Conservation (phyloP, 805 yeast species). For the Teunomyces aglyptinius region DNA sequence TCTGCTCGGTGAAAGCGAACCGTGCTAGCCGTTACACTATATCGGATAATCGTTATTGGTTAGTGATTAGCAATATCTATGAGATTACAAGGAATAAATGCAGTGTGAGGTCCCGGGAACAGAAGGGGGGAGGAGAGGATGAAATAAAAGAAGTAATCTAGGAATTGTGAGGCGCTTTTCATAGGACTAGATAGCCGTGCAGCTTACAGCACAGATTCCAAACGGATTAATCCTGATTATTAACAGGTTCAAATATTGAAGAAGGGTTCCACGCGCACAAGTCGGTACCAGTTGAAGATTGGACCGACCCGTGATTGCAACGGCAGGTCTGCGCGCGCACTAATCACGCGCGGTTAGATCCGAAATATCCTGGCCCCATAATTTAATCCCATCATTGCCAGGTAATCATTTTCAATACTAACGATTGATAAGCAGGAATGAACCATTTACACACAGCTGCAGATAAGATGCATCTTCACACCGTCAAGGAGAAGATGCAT, state of each 20-base stretch:
- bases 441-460: constrained; percentile 3
- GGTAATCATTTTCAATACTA: neutral
- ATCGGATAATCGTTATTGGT: constrained; percentile 8
- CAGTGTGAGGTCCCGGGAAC: too few relatives aligned
- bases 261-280: too few relatives aligned
- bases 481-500: neutral
- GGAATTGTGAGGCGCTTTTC: too few relatives aligned
- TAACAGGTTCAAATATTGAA: too few relatives aligned
- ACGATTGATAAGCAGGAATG: neutral
- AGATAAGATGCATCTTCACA: constrained; percentile 1
- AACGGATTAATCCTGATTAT: too few relatives aligned
- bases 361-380: constrained; percentile 4
- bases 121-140: too few relatives aligned
- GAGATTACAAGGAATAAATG: neutral
- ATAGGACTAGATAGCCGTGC: too few relatives aligned
- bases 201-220: too few relatives aligned
- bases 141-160: too few relatives aligned
- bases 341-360: constrained; percentile 2
- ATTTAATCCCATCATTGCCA: constrained; percentile 1
- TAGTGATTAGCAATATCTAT: neutral
- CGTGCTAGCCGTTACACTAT: constrained; percentile 49
- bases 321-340: constrained; percentile 1
- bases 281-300: too few relatives aligned
- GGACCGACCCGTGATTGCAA: neutral
- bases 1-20: constrained; percentile 83